phyloP scores from a whole-genome alignment of 331 rosid species.

The Arachis monticola region DNA sequence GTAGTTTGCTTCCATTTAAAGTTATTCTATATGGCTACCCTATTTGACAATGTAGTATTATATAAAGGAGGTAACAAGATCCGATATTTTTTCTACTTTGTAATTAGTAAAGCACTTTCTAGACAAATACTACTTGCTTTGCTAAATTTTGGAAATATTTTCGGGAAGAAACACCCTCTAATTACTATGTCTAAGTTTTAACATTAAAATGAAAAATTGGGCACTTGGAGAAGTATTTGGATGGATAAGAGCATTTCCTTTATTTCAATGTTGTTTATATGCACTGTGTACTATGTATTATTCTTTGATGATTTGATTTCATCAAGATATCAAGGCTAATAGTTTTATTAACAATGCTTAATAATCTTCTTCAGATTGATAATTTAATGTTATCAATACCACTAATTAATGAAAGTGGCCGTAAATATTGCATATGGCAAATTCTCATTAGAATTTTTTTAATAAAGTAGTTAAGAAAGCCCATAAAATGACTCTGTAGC shows the following conservation, averaged over 20 bases:
- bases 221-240: too few species aligned
- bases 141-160: conserved; percentile 12
- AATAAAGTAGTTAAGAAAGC: too few species aligned
- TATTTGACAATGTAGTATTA: conserved; percentile 37
- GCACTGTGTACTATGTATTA: background rate
- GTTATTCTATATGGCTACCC: conserved; percentile 14
- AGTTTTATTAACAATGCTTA: too few species aligned
- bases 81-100: conserved; percentile 37
- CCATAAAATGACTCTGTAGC: too few species aligned
- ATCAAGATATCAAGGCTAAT: too few species aligned
- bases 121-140: conserved; percentile 8
- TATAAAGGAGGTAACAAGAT: conserved; percentile 41
- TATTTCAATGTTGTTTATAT: background rate
- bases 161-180: conserved; percentile 3
- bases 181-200: background rate
- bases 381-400: too few species aligned
- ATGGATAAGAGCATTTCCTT: background rate
- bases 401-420: too few species aligned
- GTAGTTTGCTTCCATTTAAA: conserved; percentile 40
- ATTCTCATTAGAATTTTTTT: too few species aligned
- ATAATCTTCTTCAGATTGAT: too few species aligned
- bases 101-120: conserved; percentile 34
- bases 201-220: too few species aligned
- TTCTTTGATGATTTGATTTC: background rate
- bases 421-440: too few species aligned